Base-by-base conservation (phyloP, 768 basidiomycete genomes). In the Cyathus striatus region DNA sequence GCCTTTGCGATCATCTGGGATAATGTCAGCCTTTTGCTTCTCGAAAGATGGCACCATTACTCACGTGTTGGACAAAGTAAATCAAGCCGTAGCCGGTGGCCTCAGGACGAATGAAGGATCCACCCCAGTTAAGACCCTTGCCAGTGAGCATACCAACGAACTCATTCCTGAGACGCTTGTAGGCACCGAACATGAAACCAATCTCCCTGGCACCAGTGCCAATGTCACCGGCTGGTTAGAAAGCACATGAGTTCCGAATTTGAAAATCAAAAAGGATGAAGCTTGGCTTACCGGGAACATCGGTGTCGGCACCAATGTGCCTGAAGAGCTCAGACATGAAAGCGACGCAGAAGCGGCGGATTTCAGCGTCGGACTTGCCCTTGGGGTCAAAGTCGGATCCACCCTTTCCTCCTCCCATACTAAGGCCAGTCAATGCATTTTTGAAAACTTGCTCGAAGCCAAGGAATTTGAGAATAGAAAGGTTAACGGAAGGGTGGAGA, bases 361-460 rank as follows among this genome's bases (percentile, higher is more conserved):
- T 85, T 66, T 86, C 84, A 53, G 59, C 65, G 67, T 86, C 84
- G 16, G 78, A 79, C 66, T 83, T 85, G 57, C 84, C 83, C 76
- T 86, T 88, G 60, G 84, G 84, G 68, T 86, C 81, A 54, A 88
- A 88, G 69, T 88, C 85, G 42, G 73, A 75, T 27, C 85, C 85
- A 64, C 85, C 85, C 69, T 88, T 88, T 46, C 81, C 84, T 50
- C 84, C 84, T 51, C 85, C 85, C 82, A 86, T 86, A 64, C 67
- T 76, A 42, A 86, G 67, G 23, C 84, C 84, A 12, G 85, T 86
- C 21, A 88, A 71, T 26, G 85, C 85, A 64, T 88, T 86, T 66
- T 86, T 86, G 76, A 86, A 86, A 48, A 75, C 80, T 62, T 88
- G 85, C 65, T 88, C 85, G 64, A 86, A 84, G 35, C 84, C 85